Conservation (phyloP, 2,329 filamentous ascomycete species). For the Fusarium goolgardi region DNA sequence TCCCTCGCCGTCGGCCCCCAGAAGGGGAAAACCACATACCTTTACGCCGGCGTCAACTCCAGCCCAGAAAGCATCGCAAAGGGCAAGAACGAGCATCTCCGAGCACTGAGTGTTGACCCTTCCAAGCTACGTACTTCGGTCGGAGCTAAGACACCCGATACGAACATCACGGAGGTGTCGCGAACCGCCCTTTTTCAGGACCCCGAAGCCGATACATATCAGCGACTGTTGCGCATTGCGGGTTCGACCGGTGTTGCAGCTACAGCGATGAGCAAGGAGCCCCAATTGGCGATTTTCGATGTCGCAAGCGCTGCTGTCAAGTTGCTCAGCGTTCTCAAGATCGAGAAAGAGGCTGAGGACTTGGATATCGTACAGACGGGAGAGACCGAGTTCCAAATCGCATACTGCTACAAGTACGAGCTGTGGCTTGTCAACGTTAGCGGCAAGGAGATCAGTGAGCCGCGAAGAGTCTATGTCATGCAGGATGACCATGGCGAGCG, state of each 20-base stretch:
- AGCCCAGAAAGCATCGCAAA: constrained; percentile 76
- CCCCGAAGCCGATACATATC: constrained; percentile 65
- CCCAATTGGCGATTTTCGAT: constrained; percentile 85
- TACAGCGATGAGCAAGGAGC: constrained; percentile 78
- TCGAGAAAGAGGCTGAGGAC: constrained; percentile 71
- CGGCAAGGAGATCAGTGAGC: constrained; percentile 58
- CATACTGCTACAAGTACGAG: constrained; percentile 82
- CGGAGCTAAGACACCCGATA: constrained; percentile 47
- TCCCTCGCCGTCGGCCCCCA: constrained; percentile 77
- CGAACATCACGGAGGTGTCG: constrained; percentile 63
- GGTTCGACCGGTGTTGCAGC: constrained; percentile 80
- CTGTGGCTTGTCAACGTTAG: constrained; percentile 74
- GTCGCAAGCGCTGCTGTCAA: constrained; percentile 61
- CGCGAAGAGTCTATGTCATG: constrained; percentile 67
- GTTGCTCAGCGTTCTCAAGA: constrained; percentile 61
- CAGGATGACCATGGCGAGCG: constrained; percentile 60
- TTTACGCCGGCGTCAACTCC: constrained; percentile 86
- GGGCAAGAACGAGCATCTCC: constrained; percentile 86
- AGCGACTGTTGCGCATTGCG: constrained; percentile 68
- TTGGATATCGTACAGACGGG: constrained; percentile 74
- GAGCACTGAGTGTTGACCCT: constrained; percentile 73
- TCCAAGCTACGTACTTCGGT: constrained; percentile 50
- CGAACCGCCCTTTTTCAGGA: constrained; percentile 65
- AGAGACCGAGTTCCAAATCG: constrained; percentile 74
- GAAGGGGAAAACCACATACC: constrained; percentile 64